phyloP scores from a whole-genome alignment of 192 early-diverging fungal species.

The Backusella tuberculispora region DNA sequence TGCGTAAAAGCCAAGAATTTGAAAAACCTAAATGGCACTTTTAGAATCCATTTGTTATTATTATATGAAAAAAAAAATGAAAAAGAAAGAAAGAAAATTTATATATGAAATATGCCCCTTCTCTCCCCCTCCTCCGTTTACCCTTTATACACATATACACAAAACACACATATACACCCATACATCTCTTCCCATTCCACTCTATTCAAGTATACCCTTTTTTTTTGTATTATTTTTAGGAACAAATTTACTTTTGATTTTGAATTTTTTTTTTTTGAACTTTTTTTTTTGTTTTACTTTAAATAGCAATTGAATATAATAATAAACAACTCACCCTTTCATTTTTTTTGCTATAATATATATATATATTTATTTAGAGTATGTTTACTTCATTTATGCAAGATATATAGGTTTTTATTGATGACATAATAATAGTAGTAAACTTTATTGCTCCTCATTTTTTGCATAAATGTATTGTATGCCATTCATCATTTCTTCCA shows the following conservation, averaged over 20 bases:
- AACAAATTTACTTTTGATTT: background rate
- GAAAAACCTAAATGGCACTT: conserved; percentile 26
- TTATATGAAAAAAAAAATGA: conserved; percentile 6
- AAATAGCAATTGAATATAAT: background rate
- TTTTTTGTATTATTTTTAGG: conserved; percentile 9
- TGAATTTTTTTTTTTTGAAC: background rate
- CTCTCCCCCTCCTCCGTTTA: background rate
- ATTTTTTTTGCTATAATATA: background rate
- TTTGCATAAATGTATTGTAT: background rate
- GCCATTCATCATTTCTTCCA: background rate
- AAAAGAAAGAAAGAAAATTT: background rate
- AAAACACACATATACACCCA: background rate
- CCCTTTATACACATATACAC: background rate
- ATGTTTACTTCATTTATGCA: background rate
- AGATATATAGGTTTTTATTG: no score
- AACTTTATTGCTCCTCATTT: no score
- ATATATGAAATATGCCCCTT: conserved; percentile 10
- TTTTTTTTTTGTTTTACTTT: background rate
- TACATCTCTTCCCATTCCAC: background rate
- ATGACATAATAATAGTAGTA: no score
- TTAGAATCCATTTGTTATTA: conserved; percentile 4
- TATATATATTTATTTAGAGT: background rate
- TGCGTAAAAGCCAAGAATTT: conserved; percentile 14
- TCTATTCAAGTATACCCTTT: conserved; percentile 3
- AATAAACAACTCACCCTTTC: background rate